Conservation (phyloP, 768 basidiomycete genomes). For the Krasilnikovozyma curviuscula region DNA sequence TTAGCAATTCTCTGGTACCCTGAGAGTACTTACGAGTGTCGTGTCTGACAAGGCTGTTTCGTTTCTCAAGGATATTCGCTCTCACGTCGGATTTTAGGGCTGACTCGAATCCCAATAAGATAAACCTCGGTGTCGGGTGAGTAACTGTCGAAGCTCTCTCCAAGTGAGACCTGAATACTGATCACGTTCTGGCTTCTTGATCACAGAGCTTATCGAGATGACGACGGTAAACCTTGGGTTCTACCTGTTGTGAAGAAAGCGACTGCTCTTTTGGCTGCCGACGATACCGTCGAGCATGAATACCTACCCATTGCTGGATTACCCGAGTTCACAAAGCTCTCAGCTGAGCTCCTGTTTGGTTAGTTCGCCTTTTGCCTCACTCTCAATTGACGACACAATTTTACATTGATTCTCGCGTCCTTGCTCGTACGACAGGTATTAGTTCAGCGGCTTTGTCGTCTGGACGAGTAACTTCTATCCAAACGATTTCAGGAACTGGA, state of each 20-base stretch:
- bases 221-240: constrained; percentile 74
- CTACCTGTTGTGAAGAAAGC: constrained; percentile 81
- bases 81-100: constrained; percentile 72
- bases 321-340: constrained; percentile 57
- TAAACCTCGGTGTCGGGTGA: constrained; percentile 48
- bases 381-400: neutral
- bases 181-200: neutral
- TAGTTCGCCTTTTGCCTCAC: neutral
- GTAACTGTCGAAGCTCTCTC: neutral
- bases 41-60: too few species aligned
- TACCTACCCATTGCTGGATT: constrained; percentile 82
- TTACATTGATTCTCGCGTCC: neutral
- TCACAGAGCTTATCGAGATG: constrained; percentile 80
- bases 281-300: constrained; percentile 54
- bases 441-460: too few species aligned
- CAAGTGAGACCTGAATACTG: neutral
- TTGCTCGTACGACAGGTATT: constrained; percentile 26
- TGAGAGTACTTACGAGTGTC: too few species aligned
- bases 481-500: constrained; percentile 90
- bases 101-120: constrained; percentile 52
- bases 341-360: constrained; percentile 39
- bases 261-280: constrained; percentile 22
- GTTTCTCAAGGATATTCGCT: too few species aligned
- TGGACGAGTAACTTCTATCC: too few species aligned
- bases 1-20: too few species aligned